Base-by-base conservation (phyloP, 2,329 filamentous ascomycete species). In the Cladosporium sp. region DNA sequence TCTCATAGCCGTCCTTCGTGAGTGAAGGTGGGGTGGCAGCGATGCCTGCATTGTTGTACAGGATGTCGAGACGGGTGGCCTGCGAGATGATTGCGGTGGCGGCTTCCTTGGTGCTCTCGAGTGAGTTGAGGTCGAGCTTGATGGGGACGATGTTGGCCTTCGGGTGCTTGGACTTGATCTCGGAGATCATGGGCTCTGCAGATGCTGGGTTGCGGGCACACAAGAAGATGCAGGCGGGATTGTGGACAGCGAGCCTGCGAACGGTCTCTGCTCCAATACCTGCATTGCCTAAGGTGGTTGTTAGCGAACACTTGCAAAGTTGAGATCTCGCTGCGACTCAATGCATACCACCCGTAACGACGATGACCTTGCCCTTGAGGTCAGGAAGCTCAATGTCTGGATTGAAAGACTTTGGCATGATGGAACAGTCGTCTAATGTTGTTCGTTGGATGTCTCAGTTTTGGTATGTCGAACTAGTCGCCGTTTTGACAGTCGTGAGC, bases 91-190 rank as follows among this genome's bases (percentile, higher is more conserved):
- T 75, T n/a, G 59, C 57, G 24, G 62, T 60, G 1, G 73, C 75
- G 1, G 73, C 76, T 2, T 64, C 55, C 4, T 67, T 69, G 57
- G 80, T 70, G 17, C 74, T 78, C 13, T 67, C 60, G 37, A 81
- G 72, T 1, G 76, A 79, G 1, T 71, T 59, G 12, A 82, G 67
- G 56, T 82, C 77, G 20, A 78, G 70, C 9, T 69, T 61, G 7
- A 82, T 60, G 53, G 71, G 69, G 36, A 68, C 65, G 48, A 80
- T 70, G 50, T 53, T 54, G 22, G 67, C 66, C 39, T 64, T 58
- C 3, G 70, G 67, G 3, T 67, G 60, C 4, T 55, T 44, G 4
- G 56, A 49, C n/a, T 68, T 64, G 57, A 75, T 65, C n/a, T 69
- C 64, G 17, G 61, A 44, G 50, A 76, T 72, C 17, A 72, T 65